phyloP scores from a whole-genome alignment of 495 filamentous ascomycete genomes.

The Penicillium psychrofluorescens region DNA sequence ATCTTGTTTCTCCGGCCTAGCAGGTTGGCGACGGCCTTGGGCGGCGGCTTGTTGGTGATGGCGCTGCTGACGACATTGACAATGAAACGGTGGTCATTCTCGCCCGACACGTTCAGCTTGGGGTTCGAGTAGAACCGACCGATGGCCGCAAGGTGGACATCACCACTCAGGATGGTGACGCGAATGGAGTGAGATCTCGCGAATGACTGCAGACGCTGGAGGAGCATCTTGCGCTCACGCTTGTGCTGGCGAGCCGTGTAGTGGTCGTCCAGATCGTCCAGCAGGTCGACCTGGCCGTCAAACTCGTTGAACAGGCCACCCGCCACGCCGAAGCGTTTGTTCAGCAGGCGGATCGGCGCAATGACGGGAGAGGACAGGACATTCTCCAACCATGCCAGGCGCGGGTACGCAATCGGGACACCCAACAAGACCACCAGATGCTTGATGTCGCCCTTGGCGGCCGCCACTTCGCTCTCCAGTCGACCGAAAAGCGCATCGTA shows the following conservation, averaged over 20 bases:
- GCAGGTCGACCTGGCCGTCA: constrained; percentile 80
- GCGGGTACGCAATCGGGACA: constrained; percentile 91
- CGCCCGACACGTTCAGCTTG: constrained; percentile 50
- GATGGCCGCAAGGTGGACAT: constrained; percentile 69
- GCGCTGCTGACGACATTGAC: constrained; percentile 67
- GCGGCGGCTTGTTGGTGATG: constrained; percentile 93
- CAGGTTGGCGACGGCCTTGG: constrained; percentile 80
- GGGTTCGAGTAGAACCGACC: constrained; percentile 70
- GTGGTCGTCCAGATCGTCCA: constrained; percentile 93
- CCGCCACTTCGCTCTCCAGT: constrained; percentile 55
- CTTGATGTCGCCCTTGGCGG: constrained; percentile 56
- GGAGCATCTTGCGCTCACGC: constrained; percentile 66
- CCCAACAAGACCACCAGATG: constrained; percentile 83
- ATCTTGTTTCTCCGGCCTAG: constrained; percentile 83
- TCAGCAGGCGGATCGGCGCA: constrained; percentile 77
- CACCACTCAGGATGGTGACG: constrained; percentile 76
- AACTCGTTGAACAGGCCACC: constrained; percentile 88
- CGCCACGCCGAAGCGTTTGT: constrained; percentile 82
- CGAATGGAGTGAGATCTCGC: constrained; percentile 66
- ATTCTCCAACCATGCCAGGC: constrained; percentile 89
- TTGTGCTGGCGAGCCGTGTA: constrained; percentile 93
- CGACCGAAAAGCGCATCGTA: constrained; percentile 77
- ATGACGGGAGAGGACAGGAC: constrained; percentile 78
- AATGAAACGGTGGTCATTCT: constrained; percentile 65
- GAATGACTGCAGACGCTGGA: constrained; percentile 68